These are phyloP conservation scores for Wickerhamomyces canadensis DNA, from an alignment of 805 yeast species.

Conservation along the genomic window DNA sequence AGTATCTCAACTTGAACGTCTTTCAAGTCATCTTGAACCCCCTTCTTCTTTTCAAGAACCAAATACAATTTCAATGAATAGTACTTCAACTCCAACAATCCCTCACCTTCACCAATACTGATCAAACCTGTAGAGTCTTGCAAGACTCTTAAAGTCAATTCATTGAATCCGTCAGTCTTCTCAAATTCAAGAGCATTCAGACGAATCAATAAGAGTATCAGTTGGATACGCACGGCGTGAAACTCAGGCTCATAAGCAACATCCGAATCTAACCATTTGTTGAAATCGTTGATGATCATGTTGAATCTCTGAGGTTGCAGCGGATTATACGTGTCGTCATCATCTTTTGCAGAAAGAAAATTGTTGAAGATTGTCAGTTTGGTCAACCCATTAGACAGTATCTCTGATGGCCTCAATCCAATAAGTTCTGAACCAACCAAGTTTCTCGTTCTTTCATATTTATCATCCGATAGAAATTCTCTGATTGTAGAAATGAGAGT, in stretches of 20 bases:
- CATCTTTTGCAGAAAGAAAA: constrained; percentile 25
- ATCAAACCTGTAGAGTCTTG: constrained; percentile 41
- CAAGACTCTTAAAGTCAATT: constrained; percentile 32
- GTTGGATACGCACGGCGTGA: constrained; percentile 41
- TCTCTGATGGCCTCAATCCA: constrained; percentile 42
- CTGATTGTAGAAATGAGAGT: constrained; percentile 31
- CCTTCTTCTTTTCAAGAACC: constrained; percentile 22
- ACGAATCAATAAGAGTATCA: constrained; percentile 40
- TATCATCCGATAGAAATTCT: constrained; percentile 30
- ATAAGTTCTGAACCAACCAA: constrained; percentile 59
- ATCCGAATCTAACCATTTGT: constrained; percentile 57
- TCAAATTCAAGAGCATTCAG: constrained; percentile 15
- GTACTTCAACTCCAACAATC: constrained; percentile 38
- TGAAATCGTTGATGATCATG: constrained; percentile 51
- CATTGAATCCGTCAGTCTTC: constrained; percentile 30
- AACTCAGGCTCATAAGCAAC: constrained; percentile 54
- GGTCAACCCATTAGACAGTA: constrained; percentile 37
- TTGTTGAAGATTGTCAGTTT: constrained; percentile 44
- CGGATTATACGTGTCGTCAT: constrained; percentile 31
- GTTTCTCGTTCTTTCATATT: constrained; percentile 51
- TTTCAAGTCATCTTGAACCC: constrained; percentile 26
- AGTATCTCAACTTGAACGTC: constrained; percentile 35
- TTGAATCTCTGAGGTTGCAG: constrained; percentile 60
- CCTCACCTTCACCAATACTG: constrained; percentile 30
- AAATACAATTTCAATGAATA: constrained; percentile 40